A percentile compares a stretch with the other conserved stretches of the same genome.
phyloP scores from a whole-genome alignment of 75 land plant species.

The Cupressus sempervirens region DNA sequence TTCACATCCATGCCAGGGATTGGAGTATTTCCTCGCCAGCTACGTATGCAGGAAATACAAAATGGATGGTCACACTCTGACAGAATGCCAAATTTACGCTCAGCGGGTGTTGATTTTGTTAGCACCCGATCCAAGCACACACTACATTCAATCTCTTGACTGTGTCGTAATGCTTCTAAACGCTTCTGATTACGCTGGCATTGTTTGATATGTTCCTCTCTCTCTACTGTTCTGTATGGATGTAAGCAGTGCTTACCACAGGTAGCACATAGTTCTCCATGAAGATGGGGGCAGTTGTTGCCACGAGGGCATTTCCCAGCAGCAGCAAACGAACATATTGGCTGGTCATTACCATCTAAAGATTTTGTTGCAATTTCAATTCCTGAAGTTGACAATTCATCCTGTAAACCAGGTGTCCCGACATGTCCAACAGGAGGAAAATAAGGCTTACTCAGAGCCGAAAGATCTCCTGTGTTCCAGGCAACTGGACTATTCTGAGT shows the following conservation, averaged over 20 bases:
- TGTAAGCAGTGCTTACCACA: conserved; percentile 96
- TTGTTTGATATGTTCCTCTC: conserved; percentile 63
- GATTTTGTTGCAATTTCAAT: conserved; percentile 11
- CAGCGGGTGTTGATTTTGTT: conserved; percentile 74
- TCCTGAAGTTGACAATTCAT: not conserved
- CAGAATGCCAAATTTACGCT: conserved; percentile 89
- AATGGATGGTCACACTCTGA: conserved; percentile 99
- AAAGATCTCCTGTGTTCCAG: conserved; percentile 10
- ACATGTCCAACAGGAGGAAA: conserved; percentile 10
- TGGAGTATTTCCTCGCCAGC: conserved; percentile 84
- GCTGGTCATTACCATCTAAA: conserved; percentile 24
- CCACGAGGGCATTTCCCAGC: conserved; percentile 86
- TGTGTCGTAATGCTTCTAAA: conserved; percentile 62
- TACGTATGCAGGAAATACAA: conserved; percentile 87
- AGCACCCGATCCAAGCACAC: conserved; percentile 91
- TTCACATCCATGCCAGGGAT: conserved; percentile 84
- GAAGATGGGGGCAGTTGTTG: conserved; percentile 65
- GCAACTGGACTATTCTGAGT: not conserved
- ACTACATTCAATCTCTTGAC: conserved; percentile 94
- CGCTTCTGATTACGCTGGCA: conserved; percentile 74
- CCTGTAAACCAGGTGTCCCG: conserved; percentile 19
- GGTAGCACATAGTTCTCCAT: conserved; percentile 75
- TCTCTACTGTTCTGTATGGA: conserved; percentile 75
- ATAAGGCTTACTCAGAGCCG: conserved; percentile 17
- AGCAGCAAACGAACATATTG: conserved; percentile 92